Evolutionary conservation across 805 yeast genomes (phyloP), one percentile per base, ranked within the genome.

Genomic region (Grigorovia jiainica): DNA sequence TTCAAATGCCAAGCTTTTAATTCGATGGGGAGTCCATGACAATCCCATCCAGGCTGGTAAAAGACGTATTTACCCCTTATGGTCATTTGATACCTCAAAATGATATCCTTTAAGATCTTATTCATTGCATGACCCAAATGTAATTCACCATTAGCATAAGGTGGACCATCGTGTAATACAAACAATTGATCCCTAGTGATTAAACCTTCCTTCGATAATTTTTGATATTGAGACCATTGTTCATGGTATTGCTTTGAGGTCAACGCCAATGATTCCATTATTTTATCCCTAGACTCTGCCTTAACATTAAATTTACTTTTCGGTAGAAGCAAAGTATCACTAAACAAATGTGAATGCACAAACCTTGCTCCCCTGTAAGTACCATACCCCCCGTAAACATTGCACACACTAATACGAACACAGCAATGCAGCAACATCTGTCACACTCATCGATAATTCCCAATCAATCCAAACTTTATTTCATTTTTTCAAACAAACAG

Each of bases 21-120:
- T 61, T 92, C 99, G 47, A 92, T 92, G 1, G 99, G 99, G 31
- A 92, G 67, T 0, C 99, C 99, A 65, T 92, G 99, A 57, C 98
- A 92, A 60, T 92, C 99, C 97, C 98, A 92, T 0, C 99, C 99
- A 0, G 97, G 96, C 34, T 72, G 71, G 54, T 85, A 92, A 40
- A 72, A 69, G 3, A 92, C 77, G 38, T 71, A 70, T 45, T 77
- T 71, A 13, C 87, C 84, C 31, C 68, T 61, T 17, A 79, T 58
- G 17, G 87, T 58, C 20, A 89, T 64, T 54, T 86, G 78, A 50
- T 67, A 80, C 40, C 99, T 68, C 47, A 76, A 75, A 36, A 90
- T 76, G 36, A 92, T 78, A 61, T 92, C 99, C 60, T 92, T 92
- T 42, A 87, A 61, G 17, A 87, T 74, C 57, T 92, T 90, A 65